Conservation (phyloP, 495 filamentous ascomycete genomes). For the Cenococcum geophilum region DNA sequence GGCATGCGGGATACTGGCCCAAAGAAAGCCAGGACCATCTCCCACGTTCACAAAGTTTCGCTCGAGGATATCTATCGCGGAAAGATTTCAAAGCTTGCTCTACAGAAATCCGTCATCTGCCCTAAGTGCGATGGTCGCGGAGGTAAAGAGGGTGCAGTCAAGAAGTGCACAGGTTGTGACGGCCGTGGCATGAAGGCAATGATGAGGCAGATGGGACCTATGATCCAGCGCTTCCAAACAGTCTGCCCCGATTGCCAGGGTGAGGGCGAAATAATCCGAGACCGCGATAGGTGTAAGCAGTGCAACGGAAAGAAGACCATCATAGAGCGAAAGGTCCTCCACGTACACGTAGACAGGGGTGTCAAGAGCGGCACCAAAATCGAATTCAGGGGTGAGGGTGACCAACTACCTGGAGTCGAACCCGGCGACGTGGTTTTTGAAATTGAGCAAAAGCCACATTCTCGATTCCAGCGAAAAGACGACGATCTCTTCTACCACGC, state of each 20-base stretch:
- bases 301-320: slow-evolving; percentile 96
- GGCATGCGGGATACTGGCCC: slow-evolving; percentile 79
- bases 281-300: slow-evolving; percentile 91
- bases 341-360: slow-evolving; percentile 95
- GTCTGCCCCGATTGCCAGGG: slow-evolving; percentile 97
- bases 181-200: slow-evolving; percentile 98
- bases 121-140: slow-evolving; percentile 90
- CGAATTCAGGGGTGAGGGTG: slow-evolving; percentile 92
- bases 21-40: slow-evolving; percentile 90
- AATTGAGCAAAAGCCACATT: slow-evolving; percentile 95
- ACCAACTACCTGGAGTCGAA: slow-evolving; percentile 88
- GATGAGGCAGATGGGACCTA: slow-evolving; percentile 99
- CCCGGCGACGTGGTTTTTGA: slow-evolving; percentile 95
- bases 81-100: slow-evolving; percentile 92
- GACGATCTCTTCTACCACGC: slow-evolving; percentile 95
- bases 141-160: slow-evolving; percentile 94
- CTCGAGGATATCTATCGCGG: slow-evolving; percentile 97
- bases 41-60: slow-evolving; percentile 96
- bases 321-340: slow-evolving; percentile 94
- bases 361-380: slow-evolving; percentile 91
- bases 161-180: slow-evolving; percentile 82
- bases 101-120: slow-evolving; percentile 98
- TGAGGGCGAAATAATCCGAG: slow-evolving; percentile 91
- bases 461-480: slow-evolving; percentile 89
- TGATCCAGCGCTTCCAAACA: slow-evolving; percentile 99